Conservation (phyloP, 1,284 basidiomycete species). For the Ceratobasidium sp. region DNA sequence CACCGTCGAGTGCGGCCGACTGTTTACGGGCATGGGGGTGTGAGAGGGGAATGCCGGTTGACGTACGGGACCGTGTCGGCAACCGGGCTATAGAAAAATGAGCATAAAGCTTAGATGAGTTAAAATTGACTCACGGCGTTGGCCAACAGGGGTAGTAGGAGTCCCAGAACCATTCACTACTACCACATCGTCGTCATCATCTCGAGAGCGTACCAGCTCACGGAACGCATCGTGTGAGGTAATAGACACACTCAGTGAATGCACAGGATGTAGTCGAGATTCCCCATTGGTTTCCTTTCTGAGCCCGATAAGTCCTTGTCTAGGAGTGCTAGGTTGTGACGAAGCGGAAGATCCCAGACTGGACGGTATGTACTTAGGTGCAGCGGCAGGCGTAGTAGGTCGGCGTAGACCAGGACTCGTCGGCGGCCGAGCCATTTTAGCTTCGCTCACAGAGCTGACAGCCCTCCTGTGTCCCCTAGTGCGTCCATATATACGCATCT, state of each 20-base stretch:
- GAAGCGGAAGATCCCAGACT: background rate
- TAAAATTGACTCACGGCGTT: slow-evolving; percentile 1
- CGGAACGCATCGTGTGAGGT: slow-evolving; percentile 30
- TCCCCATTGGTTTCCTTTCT: slow-evolving; percentile 17
- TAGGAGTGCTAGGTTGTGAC: slow-evolving; percentile 5
- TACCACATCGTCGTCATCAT: background rate
- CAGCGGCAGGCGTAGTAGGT: slow-evolving; percentile 6
- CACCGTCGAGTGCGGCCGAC: slow-evolving; percentile 70
- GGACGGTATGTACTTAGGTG: slow-evolving; percentile 30
- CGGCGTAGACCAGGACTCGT: slow-evolving; percentile 42
- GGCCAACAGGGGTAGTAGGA: slow-evolving; percentile 6
- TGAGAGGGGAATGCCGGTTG: slow-evolving; percentile 67
- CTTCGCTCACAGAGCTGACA: slow-evolving; percentile 40
- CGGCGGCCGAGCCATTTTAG: slow-evolving; percentile 35
- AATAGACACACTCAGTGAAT: slow-evolving; percentile 37
- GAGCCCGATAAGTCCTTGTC: slow-evolving; percentile 24
- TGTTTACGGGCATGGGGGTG: slow-evolving; percentile 85
- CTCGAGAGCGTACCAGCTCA: slow-evolving; percentile 11
- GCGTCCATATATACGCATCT: slow-evolving; percentile 12
- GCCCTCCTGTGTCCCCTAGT: slow-evolving; percentile 38
- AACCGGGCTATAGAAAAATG: slow-evolving; percentile 60
- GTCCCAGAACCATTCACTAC: slow-evolving; percentile 31
- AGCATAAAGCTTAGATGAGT: background rate
- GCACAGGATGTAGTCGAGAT: slow-evolving; percentile 2
- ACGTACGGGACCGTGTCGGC: slow-evolving; percentile 62